Percentiles rank a stretch among this genome's conserved stretches.
These are phyloP conservation scores for Solanum lycopersicoides DNA, from an alignment of 257 asterid genomes.

Conservation along the genomic window DNA sequence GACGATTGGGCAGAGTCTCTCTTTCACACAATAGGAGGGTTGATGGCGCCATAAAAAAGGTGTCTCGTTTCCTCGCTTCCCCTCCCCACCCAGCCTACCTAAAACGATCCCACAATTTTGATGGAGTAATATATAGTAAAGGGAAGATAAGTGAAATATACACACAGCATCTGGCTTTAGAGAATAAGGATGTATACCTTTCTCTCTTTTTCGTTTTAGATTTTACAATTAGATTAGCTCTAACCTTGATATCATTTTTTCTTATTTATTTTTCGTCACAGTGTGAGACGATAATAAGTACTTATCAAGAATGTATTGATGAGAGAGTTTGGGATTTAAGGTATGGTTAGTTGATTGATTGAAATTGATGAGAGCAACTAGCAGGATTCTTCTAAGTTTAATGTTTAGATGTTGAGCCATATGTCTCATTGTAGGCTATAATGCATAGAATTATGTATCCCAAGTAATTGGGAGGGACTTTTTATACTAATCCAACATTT, in stretches of 20 bases:
- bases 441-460: not conserved
- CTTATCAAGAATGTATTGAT: not conserved
- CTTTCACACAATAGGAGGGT: conserved; percentile 59
- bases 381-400: not conserved
- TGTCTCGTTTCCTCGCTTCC: not conserved
- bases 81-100: not conserved
- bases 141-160: not conserved
- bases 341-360: not conserved
- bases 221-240: not conserved
- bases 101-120: not conserved
- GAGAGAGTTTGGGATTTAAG: not conserved
- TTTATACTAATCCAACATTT: not conserved
- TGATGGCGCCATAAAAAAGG: conserved; percentile 66
- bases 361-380: not conserved
- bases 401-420: not conserved
- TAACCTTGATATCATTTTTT: not conserved
- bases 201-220: not conserved
- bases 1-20: conserved; percentile 71
- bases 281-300: not conserved
- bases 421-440: not conserved
- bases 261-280: not conserved
- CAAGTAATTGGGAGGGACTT: not conserved
- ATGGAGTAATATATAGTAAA: not conserved
- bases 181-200: not conserved
- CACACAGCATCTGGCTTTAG: not conserved